Evolutionary conservation across 352 stramenopile genomes (phyloP).

Genomic region (Thraustochytrium sp.): DNA sequence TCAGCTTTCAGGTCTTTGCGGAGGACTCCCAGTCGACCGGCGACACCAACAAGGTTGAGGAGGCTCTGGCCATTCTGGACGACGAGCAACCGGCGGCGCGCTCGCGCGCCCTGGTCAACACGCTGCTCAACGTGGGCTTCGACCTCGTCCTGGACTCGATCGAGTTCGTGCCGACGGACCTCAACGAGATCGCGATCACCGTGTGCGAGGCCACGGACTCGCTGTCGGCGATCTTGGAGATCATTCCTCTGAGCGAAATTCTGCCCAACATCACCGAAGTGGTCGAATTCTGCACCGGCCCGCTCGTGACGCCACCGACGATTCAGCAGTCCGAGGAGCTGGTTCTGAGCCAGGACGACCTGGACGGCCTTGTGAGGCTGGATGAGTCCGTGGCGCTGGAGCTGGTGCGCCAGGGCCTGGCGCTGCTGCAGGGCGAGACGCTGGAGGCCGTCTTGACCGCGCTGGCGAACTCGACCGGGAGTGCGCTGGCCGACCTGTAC

Average conservation of each 20-base stretch:
- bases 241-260: too few species aligned
- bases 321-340: background rate
- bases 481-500: conserved; percentile 10
- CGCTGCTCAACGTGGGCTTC: background rate
- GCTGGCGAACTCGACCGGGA: conserved; percentile 7
- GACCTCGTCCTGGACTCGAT: background rate
- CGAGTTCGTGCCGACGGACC: background rate
- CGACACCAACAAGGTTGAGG: background rate
- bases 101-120: background rate
- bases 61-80: background rate
- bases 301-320: background rate
- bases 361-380: background rate
- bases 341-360: background rate
- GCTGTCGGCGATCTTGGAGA: background rate
- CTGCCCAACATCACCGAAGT: background rate
- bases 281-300: background rate
- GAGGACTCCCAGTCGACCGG: background rate
- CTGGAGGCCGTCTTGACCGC: conserved; percentile 9
- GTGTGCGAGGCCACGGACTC: background rate
- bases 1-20: background rate
- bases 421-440: background rate
- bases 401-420: background rate
- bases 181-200: background rate
- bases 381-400: background rate
- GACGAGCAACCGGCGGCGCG: background rate